Evolutionary conservation across 2,329 filamentous ascomycete species (phyloP).

Genomic region (Diplodia scrobiculata): DNA sequence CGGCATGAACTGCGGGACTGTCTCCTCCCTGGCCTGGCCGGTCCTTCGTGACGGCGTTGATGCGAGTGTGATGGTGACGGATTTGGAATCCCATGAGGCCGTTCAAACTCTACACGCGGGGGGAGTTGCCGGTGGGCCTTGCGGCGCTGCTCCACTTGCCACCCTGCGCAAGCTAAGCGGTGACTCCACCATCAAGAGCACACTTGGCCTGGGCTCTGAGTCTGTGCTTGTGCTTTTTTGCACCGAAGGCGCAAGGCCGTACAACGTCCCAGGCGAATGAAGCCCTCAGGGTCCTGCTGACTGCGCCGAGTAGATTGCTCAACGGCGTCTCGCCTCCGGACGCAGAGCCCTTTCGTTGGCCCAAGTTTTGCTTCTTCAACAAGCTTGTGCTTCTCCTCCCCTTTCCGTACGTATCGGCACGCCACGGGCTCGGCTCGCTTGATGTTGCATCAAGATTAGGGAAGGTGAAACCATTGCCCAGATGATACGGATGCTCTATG

Average conservation of each 20-base stretch:
- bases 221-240: slow-evolving; percentile 66
- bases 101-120: slow-evolving; percentile 55
- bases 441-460: background rate
- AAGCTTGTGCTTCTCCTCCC: background rate
- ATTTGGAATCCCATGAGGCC: slow-evolving; percentile 63
- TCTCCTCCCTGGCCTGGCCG: slow-evolving; percentile 67
- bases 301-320: background rate
- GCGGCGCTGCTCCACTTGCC: slow-evolving; percentile 61
- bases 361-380: background rate
- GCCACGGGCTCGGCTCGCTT: background rate
- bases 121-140: slow-evolving; percentile 61
- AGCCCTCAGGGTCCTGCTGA: background rate
- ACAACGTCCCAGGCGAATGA: slow-evolving; percentile 39
- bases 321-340: background rate
- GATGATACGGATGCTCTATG: no score
- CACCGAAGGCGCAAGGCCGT: slow-evolving; percentile 64
- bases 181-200: slow-evolving; percentile 40
- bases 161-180: slow-evolving; percentile 57
- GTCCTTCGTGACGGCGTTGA: slow-evolving; percentile 61
- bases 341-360: background rate
- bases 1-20: slow-evolving; percentile 71
- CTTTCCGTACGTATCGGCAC: background rate
- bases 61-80: slow-evolving; percentile 62
- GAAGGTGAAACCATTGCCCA: no score
- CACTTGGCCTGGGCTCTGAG: slow-evolving; percentile 47